These are phyloP conservation scores for Chalciporus chontae DNA, from an alignment of 768 basidiomycete species.

Conservation along the genomic window DNA sequence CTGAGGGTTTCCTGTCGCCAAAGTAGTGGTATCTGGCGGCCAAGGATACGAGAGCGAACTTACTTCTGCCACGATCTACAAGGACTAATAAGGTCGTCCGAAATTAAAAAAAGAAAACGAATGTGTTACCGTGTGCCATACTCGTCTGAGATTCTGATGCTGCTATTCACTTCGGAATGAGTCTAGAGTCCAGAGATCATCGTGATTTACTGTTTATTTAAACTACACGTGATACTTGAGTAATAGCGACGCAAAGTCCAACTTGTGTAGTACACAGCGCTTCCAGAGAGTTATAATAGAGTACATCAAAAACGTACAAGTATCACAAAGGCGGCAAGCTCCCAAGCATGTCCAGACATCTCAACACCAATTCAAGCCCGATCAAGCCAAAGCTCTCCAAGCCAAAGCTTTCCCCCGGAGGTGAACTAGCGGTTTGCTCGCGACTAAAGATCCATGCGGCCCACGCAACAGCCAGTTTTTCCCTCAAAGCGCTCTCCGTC, in stretches of 20 bases:
- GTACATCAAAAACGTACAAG: too few species aligned
- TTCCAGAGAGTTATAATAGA: too few species aligned
- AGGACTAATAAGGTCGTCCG: conserved; percentile 4
- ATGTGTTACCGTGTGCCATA: conserved; percentile 21
- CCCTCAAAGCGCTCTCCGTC: conserved; percentile 28
- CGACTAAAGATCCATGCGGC: conserved; percentile 58
- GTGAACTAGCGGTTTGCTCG: conserved; percentile 27
- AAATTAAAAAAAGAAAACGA: neutral
- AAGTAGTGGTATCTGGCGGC: neutral
- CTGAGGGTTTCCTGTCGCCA: conserved; percentile 9
- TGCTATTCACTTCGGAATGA: too few species aligned
- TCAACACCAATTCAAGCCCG: conserved; percentile 55
- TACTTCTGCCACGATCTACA: conserved; percentile 16
- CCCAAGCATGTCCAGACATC: conserved; percentile 48
- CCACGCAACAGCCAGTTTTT: conserved; percentile 55
- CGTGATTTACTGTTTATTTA: too few species aligned
- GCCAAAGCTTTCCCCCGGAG: conserved; percentile 38
- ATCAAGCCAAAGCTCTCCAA: conserved; percentile 68
- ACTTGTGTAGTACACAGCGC: too few species aligned
- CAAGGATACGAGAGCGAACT: neutral
- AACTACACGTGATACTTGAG: neutral
- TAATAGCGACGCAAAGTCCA: too few species aligned
- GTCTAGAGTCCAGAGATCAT: too few species aligned
- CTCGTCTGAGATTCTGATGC: neutral
- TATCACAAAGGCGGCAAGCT: conserved; percentile 23